These are phyloP conservation scores for Mortierella alpina DNA, from an alignment of 192 early-diverging fungal genomes.

Conservation along the genomic window DNA sequence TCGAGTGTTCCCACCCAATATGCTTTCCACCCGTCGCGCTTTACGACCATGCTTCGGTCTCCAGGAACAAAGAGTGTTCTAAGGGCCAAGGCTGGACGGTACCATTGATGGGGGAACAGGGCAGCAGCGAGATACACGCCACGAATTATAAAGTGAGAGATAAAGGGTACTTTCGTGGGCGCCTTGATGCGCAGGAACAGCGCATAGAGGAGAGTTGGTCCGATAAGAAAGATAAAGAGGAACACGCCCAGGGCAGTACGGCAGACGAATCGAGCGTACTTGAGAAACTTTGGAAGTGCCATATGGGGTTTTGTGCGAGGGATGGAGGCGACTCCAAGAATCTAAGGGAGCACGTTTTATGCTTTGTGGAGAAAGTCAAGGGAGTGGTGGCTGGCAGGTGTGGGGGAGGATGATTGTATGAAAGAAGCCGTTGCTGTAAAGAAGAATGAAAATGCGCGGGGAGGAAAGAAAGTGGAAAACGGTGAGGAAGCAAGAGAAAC, in stretches of 20 bases:
- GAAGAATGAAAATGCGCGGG: too few species aligned
- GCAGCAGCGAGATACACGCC: slow-evolving; percentile 48
- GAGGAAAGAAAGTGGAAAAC: too few species aligned
- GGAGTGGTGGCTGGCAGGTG: neutral
- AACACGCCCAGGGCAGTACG: slow-evolving; percentile 33
- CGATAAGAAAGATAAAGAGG: slow-evolving; percentile 35
- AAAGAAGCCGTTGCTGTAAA: too few species aligned
- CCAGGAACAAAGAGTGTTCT: slow-evolving; percentile 43
- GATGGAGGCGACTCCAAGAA: too few species aligned
- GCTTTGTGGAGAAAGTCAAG: neutral
- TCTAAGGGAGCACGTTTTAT: too few species aligned
- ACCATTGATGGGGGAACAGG: slow-evolving; percentile 53
- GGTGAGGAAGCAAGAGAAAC: too few species aligned
- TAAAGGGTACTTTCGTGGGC: slow-evolving; percentile 38
- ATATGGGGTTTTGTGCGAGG: neutral
- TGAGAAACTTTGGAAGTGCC: slow-evolving; percentile 44
- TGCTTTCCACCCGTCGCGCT: slow-evolving; percentile 45
- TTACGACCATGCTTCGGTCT: slow-evolving; percentile 40
- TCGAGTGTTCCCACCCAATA: slow-evolving; percentile 54
- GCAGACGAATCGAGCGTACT: slow-evolving; percentile 34
- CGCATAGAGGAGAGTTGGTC: slow-evolving; percentile 35
- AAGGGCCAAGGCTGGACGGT: slow-evolving; percentile 31
- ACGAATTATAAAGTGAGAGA: slow-evolving; percentile 42
- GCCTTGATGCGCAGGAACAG: slow-evolving; percentile 17
- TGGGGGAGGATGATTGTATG: neutral